Base-by-base conservation (phyloP, 352 stramenopile genomes). In the Phytopythium vexans region DNA sequence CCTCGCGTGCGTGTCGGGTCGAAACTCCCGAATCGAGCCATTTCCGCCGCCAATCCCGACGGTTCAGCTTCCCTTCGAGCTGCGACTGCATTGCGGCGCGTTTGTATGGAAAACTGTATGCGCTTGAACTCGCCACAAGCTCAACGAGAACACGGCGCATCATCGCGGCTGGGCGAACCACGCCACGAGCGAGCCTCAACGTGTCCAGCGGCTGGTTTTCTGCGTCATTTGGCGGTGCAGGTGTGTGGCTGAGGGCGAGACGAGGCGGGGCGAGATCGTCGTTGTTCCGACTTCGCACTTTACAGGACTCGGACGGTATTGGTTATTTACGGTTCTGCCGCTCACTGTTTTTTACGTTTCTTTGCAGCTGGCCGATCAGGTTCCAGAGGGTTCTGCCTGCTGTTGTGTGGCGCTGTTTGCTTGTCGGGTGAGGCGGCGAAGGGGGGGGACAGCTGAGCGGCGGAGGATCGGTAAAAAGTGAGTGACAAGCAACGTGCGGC, bases 401-500 rank as follows among this genome's bases (percentile, higher is more conserved):
- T 32, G 8, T 39, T 50, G 32, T 50, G 44, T 21, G 44, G 31
- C 43, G 36, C 43, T 37, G 21, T 27, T 27, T 27, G 21, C 21
- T 27, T 27, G 21, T 27, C 21, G 31, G 32, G 32, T n/a, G 10
- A 32, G 32, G 45, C 45, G 32, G 33, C 31, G 40, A 21, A 49
- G 34, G 37, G 46, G 46, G 32, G 45, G 45, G 40, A 50, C n/a
- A 50, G 16, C 4, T 6, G 27, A 15, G 34, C 21, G 9, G 21
- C 21, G 34, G n/a, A 21, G 41, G 40, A 33, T 8, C 16, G 16
- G 48, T 54, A 42, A 54, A 54, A 54, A 54, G 36, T 54, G 21
- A 27, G 21, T 27, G 41, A 50, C 41, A 41, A 54, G 49, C 37
- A 54, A 40, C 27, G 41, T 71, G 69, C 54, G 69, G 58, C 56